Conservation (phyloP, 2,329 filamentous ascomycete species). For the Ciborinia camelliae region DNA sequence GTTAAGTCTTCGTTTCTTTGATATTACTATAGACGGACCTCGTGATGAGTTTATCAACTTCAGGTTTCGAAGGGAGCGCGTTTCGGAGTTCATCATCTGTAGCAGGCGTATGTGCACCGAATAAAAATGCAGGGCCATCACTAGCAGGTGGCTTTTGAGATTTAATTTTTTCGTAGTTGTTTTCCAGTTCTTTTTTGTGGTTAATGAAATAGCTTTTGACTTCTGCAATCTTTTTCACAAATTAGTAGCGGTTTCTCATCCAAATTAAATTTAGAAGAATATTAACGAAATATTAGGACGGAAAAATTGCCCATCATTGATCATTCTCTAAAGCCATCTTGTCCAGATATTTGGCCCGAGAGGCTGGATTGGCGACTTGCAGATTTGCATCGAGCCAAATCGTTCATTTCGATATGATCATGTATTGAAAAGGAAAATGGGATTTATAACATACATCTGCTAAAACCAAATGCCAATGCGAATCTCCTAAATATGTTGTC, state of each 20-base stretch:
- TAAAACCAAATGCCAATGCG: constrained; percentile 79
- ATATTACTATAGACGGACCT: constrained; percentile 3
- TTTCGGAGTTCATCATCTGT: constrained; percentile 74
- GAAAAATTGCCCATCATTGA: background rate
- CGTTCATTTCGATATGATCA: background rate
- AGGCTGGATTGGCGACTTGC: background rate
- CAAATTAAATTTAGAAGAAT: background rate
- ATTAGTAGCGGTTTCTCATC: background rate
- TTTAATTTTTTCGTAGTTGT: constrained; percentile 73
- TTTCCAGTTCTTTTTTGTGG: constrained; percentile 86
- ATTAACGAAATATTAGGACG: background rate
- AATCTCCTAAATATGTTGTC: constrained; percentile 75
- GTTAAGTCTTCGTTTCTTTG: background rate
- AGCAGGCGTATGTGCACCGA: constrained; percentile 66
- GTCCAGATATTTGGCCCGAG: background rate
- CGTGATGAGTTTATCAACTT: constrained; percentile 78
- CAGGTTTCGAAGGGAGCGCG: constrained; percentile 75
- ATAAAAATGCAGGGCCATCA: constrained; percentile 72
- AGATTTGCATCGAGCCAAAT: background rate
- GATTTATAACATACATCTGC: constrained; percentile 52
- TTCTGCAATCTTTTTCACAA: constrained; percentile 65
- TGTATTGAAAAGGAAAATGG: background rate
- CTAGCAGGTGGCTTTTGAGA: constrained; percentile 60
- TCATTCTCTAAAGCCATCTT: background rate
- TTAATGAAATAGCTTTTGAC: constrained; percentile 85